Percentiles rank a stretch among this genome's conserved stretches.
Conservation (phyloP, 2,329 filamentous ascomycete genomes). For the Epichloe scottii region DNA sequence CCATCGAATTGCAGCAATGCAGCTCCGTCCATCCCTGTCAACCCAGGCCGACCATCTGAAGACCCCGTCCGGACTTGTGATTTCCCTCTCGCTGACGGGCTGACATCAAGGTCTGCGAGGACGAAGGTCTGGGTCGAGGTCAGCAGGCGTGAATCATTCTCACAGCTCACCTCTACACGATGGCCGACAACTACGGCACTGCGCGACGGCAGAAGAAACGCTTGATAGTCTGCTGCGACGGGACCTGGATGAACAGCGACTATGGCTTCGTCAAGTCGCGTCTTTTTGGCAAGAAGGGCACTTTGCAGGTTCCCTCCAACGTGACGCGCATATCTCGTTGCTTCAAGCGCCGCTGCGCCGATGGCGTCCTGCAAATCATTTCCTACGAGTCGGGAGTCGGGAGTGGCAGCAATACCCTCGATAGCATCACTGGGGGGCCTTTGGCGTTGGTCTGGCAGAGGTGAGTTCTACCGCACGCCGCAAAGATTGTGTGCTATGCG, state of each 20-base stretch:
- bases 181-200: not conserved
- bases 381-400: constrained; percentile 51
- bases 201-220: constrained; percentile 24
- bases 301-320: constrained; percentile 42
- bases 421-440: constrained; percentile 39
- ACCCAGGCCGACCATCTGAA: no score
- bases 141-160: no score
- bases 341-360: constrained; percentile 36
- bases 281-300: constrained; percentile 23
- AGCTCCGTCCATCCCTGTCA: no score
- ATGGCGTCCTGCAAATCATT: constrained; percentile 44
- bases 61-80: no score
- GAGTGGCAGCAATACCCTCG: constrained; percentile 35
- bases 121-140: no score
- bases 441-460: constrained; percentile 41
- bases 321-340: constrained; percentile 48
- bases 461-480: constrained; percentile 16
- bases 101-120: no score
- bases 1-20: no score
- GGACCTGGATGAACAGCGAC: constrained; percentile 42
- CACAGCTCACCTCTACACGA: not conserved
- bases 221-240: constrained; percentile 39
- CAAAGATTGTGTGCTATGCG: not conserved
- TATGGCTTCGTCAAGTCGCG: constrained; percentile 31
- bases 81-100: no score